Base-by-base conservation (phyloP, 768 basidiomycete species). In the Phallus indusiatus region DNA sequence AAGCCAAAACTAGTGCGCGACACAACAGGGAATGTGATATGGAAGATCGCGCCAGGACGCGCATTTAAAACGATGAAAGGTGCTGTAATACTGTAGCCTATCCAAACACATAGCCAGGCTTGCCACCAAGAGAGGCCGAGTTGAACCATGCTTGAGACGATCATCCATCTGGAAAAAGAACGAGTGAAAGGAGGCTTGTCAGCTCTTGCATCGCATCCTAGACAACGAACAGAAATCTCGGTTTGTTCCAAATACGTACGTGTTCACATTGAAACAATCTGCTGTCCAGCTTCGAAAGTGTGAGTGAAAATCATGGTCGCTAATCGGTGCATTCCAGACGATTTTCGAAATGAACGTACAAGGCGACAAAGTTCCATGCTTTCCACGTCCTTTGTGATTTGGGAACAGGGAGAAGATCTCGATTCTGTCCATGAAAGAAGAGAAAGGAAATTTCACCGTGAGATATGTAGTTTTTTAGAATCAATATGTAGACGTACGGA, bases 101-200 rank as follows among this genome's bases (percentile, higher is more conserved):
- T 50, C 76, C 83, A 70, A 46, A 70, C 70, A 60, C 84, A 89
- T 55, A 91, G 76, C 86, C 89, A 88, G 16, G 89, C 84, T 68
- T 90, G 85, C 87, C 86, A 90, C 87, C 86, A 90, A 0, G 84
- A 84, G 33, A 90, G 76, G 2, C 85, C 84, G 28, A 82, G 70
- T 61, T 85, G 80, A 34, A 84, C 78, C 86, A 88, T 86, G 12
- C 84, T 83, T 28, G 84, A 86, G 0, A 78, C 84, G 60, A 88
- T 87, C 84, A 84, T 84, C 85, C 83, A 86, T 60, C 83, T 86
- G 56, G n/a, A 55, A 60, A 48, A 36, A 61, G 35, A 49, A 34
- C 9, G 47, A 59, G n/a, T 55, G 16, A 16, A n/a, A 53, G 16
- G 33, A 11, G 3, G 17, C 20, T 20, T 16, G 28, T 18, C 2